phyloP scores from a whole-genome alignment of 225 moss, liverwort and hornwort genomes.

The Rhytidiadelphus loreus region DNA sequence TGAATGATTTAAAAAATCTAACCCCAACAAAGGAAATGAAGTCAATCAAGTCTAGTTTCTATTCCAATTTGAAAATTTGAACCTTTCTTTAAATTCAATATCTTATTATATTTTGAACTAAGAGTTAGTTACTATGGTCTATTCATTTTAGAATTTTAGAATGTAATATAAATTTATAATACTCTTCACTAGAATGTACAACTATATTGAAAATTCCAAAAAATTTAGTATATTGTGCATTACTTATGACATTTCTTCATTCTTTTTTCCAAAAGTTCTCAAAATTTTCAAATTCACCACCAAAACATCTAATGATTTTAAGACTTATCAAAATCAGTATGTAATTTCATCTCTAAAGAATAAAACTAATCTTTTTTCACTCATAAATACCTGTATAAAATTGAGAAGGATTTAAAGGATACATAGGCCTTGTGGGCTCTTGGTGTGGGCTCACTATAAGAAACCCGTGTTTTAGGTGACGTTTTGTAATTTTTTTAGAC shows the following conservation, averaged over 20 bases:
- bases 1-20: not conserved
- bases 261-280: rapidly evolving
- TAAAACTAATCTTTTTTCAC: no score
- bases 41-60: not conserved
- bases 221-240: no score
- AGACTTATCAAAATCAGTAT: no score
- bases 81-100: not conserved
- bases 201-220: not conserved
- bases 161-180: not conserved
- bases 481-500: no score
- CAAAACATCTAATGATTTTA: not conserved
- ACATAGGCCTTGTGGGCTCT: no score
- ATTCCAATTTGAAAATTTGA: not conserved
- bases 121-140: not conserved
- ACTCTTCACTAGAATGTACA: not conserved
- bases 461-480: no score
- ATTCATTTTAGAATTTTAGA: not conserved
- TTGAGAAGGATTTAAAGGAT: no score
- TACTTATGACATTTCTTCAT: not conserved
- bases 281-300: not conserved
- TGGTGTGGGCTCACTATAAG: no score
- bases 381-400: no score
- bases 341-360: no score
- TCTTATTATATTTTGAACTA: not conserved
- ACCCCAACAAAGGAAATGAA: rapidly evolving